phyloP scores from a whole-genome alignment of 768 basidiomycete species.

The Clathrus columnatus region DNA sequence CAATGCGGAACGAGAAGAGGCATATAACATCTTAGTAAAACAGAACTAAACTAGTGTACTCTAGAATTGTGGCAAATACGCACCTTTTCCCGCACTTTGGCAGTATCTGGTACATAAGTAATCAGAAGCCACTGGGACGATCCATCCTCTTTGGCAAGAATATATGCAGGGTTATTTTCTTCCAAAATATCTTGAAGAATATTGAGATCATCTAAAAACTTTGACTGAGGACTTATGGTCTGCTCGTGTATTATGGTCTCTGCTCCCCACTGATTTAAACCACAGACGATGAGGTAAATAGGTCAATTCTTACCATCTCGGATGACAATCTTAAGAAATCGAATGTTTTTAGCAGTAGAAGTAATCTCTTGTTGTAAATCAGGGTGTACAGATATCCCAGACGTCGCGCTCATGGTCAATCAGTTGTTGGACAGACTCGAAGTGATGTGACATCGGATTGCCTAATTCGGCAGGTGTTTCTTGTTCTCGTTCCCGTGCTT shows the following conservation, averaged over 20 bases:
- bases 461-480: neutral
- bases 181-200: slow-evolving; percentile 50
- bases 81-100: slow-evolving; percentile 78
- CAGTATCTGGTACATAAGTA: slow-evolving; percentile 75
- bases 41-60: neutral
- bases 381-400: slow-evolving; percentile 57
- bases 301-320: slow-evolving; percentile 47
- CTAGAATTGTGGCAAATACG: slow-evolving; percentile 11
- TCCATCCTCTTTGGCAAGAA: slow-evolving; percentile 57
- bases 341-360: slow-evolving; percentile 34
- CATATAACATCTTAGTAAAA: slow-evolving; percentile 71
- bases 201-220: slow-evolving; percentile 51
- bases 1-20: slow-evolving; percentile 63
- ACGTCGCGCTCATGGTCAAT: slow-evolving; percentile 56
- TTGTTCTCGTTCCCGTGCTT: slow-evolving; percentile 28
- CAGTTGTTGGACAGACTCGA: slow-evolving; percentile 2
- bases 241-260: slow-evolving; percentile 61
- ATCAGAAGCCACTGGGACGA: slow-evolving; percentile 65
- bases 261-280: slow-evolving; percentile 28
- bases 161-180: slow-evolving; percentile 61
- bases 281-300: slow-evolving; percentile 13
- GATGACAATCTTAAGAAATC: slow-evolving; percentile 75
- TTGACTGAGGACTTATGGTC: slow-evolving; percentile 36
- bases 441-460: neutral
- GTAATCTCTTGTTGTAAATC: slow-evolving; percentile 54